Percentiles rank a stretch among this genome's conserved stretches.
Evolutionary conservation across 2,329 filamentous ascomycete species (phyloP).

Genomic region (Neocucurbitaria cava): DNA sequence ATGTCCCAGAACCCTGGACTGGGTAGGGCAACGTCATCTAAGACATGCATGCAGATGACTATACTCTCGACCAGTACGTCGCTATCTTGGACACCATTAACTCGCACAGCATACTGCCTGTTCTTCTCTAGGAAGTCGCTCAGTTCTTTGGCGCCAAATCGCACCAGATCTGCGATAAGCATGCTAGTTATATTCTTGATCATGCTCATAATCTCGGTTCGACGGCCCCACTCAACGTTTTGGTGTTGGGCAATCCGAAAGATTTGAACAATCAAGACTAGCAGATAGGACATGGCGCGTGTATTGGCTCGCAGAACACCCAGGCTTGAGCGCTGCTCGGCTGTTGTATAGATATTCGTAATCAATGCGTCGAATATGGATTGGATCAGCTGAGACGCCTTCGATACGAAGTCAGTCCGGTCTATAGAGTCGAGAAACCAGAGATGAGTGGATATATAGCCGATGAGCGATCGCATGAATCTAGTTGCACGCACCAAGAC

Average conservation of each 20-base stretch:
- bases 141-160: conserved; percentile 47
- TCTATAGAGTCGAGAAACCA: conserved; percentile 64
- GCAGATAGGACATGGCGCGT: conserved; percentile 36
- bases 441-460: conserved; percentile 58
- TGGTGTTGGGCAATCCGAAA: conserved; percentile 39
- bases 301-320: conserved; percentile 1
- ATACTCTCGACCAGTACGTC: conserved; percentile 55
- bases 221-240: conserved; percentile 15
- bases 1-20: conserved; percentile 54
- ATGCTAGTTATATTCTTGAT: conserved; percentile 45
- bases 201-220: conserved; percentile 32
- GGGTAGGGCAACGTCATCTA: conserved; percentile 41
- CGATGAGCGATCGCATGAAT: conserved; percentile 55
- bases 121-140: conserved; percentile 55
- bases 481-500: conserved; percentile 15
- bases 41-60: conserved; percentile 55
- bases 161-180: conserved; percentile 46
- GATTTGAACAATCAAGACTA: conserved; percentile 41
- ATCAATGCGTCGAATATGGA: conserved; percentile 34
- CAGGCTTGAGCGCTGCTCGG: not conserved
- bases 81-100: conserved; percentile 57
- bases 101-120: conserved; percentile 49
- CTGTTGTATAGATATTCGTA: conserved; percentile 16
- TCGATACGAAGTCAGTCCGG: conserved; percentile 55
- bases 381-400: conserved; percentile 51